A percentile compares a stretch with the other conserved stretches of the same genome.
Evolutionary conservation across 1,284 basidiomycete species (phyloP).

Genomic region (Sporisorium sorghi): DNA sequence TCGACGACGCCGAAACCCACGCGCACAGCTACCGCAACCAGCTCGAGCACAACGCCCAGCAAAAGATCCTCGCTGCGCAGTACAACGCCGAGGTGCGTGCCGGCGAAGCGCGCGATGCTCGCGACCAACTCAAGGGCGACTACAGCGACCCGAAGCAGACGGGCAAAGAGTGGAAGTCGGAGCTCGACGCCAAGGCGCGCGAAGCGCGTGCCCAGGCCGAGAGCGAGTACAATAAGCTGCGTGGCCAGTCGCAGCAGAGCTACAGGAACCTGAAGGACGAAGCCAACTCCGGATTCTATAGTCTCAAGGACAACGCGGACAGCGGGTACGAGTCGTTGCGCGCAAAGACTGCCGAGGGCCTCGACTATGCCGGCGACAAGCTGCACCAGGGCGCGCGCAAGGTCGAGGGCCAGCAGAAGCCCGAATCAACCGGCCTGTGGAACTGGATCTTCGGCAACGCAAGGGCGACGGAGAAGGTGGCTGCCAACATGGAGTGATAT

Average conservation of each 20-base stretch:
- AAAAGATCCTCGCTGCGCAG: conserved; percentile 51
- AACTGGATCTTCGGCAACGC: conserved; percentile 52
- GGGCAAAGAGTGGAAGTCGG: conserved; percentile 42
- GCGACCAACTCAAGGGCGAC: conserved; percentile 15
- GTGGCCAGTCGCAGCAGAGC: conserved; percentile 34
- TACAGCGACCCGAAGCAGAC: conserved; percentile 40
- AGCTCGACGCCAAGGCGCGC: conserved; percentile 36
- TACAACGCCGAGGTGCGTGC: conserved; percentile 51
- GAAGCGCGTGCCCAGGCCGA: conserved; percentile 41
- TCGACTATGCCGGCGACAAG: conserved; percentile 49
- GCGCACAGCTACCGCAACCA: conserved; percentile 24
- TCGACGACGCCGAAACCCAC: conserved; percentile 23
- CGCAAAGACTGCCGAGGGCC: conserved; percentile 37
- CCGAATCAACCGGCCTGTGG: conserved; percentile 47
- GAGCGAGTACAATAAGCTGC: conserved; percentile 28
- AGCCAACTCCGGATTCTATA: conserved; percentile 34
- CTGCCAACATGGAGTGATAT: conserved; percentile 40
- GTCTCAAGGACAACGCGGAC: conserved; percentile 40
- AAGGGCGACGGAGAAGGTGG: conserved; percentile 43
- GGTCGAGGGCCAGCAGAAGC: conserved; percentile 38
- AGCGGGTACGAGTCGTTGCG: conserved; percentile 36
- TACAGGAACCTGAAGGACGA: conserved; percentile 49
- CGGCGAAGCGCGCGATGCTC: conserved; percentile 26
- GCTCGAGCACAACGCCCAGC: conserved; percentile 48
- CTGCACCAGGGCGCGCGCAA: conserved; percentile 41